phyloP scores from a whole-genome alignment of 371 early-diverging fungal species.

The Nematocida sp. region DNA sequence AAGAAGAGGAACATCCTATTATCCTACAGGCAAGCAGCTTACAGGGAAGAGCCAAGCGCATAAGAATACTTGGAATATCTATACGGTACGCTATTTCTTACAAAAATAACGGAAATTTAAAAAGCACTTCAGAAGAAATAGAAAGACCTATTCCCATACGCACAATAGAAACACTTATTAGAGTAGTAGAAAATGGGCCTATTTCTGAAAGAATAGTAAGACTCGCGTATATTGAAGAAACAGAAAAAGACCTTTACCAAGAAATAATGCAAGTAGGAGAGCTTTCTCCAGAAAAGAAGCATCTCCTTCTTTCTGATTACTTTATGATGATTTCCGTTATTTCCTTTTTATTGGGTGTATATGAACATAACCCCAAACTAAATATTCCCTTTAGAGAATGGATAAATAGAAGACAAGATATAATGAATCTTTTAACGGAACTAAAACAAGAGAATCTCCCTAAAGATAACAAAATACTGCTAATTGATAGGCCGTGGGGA shows the following conservation, averaged over 20 bases:
- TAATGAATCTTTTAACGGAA: conserved; percentile 21
- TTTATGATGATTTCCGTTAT: conserved; percentile 25
- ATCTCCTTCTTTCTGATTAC: conserved; percentile 8
- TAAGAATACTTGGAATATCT: neutral
- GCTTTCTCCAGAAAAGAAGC: neutral
- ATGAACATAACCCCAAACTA: neutral
- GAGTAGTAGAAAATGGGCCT: conserved; percentile 2
- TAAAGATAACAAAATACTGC: neutral
- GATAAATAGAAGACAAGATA: conserved; percentile 50
- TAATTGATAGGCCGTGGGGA: conserved; percentile 68
- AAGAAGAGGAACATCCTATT: neutral
- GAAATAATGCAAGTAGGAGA: neutral
- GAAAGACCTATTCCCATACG: conserved; percentile 3
- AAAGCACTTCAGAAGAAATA: neutral
- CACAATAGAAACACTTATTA: conserved; percentile 5
- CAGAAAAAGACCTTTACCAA: conserved; percentile 14
- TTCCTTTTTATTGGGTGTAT: conserved; percentile 27
- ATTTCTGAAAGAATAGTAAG: neutral
- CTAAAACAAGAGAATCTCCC: neutral
- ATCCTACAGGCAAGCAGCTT: conserved; percentile 45
- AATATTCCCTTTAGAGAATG: conserved; percentile 22
- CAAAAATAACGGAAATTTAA: neutral
- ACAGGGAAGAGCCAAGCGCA: conserved; percentile 8
- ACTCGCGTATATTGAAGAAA: neutral
- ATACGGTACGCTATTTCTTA: neutral